Percentiles rank a stretch among this genome's conserved stretches.
Conservation (phyloP, 352 stramenopile genomes). For the Thraustochytrium striatum region DNA sequence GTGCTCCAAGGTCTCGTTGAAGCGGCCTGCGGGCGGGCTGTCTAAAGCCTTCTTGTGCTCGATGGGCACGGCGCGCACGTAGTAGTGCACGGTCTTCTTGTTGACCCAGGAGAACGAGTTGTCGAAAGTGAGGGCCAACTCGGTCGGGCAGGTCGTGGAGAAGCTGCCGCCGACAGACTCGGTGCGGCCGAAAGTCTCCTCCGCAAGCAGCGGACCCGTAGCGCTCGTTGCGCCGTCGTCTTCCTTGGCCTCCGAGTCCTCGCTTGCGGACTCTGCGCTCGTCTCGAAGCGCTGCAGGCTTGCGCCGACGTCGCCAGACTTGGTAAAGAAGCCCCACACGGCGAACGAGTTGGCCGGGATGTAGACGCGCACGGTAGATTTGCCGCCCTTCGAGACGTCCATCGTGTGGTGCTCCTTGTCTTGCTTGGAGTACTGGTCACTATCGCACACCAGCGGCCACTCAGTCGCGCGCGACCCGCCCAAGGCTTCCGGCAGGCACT, state of each 20-base stretch:
- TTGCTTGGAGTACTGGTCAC: not conserved
- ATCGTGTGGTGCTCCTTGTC: conserved; percentile 34
- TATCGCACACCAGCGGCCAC: conserved; percentile 43
- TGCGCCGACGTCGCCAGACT: conserved; percentile 18
- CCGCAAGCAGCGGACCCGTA: not conserved
- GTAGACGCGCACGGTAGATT: not conserved
- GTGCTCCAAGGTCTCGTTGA: conserved; percentile 3
- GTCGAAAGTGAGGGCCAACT: conserved; percentile 11
- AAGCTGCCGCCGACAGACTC: conserved; percentile 18
- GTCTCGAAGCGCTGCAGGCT: not conserved
- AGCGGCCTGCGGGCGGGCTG: conserved; percentile 1
- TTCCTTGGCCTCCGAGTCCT: not conserved
- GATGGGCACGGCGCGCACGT: not conserved
- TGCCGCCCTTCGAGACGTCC: conserved; percentile 1
- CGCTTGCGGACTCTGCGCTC: not conserved
- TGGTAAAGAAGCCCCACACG: conserved; percentile 29
- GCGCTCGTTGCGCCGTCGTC: not conserved
- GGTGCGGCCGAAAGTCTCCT: not conserved
- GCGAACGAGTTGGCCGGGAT: conserved; percentile 1
- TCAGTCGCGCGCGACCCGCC: conserved; percentile 19
- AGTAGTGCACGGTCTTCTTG: conserved; percentile 17
- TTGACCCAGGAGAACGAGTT: conserved; percentile 36
- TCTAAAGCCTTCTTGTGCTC: not conserved
- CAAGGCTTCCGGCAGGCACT: conserved; percentile 24
- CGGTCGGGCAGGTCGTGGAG: not conserved